Base-by-base conservation (phyloP, 495 filamentous ascomycete species). In the Aspergillus indologenus region DNA sequence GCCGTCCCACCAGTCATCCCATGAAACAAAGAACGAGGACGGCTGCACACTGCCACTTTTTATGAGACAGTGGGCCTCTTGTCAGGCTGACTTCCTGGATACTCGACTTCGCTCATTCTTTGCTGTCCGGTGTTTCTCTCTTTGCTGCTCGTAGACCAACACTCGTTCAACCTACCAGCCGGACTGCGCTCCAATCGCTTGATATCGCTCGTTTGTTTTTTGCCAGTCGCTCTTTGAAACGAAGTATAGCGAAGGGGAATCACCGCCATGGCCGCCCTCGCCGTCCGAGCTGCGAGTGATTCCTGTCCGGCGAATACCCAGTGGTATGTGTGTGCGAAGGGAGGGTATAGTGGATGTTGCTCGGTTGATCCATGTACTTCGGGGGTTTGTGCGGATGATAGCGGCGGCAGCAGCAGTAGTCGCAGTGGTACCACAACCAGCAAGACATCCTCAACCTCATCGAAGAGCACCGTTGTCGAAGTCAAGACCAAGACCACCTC, bases 281-380 rank as follows among this genome's bases (percentile, higher is more conserved):
- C 20, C 58, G 26, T 48, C 59, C 63, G 66, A 15, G n/a, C n/a
- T n/a, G 54, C 34, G 20, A 45, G 26, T 20, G 60, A 45, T 22
- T 54, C 24, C 20, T 74, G 72, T 54, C 26, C 65, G 0, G 54
- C 29, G 0, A 48, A 57, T 23, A 62, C 64, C 26, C 56, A 22
- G 19, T 77, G 59, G 60, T 78, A 77, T 64, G 62, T 69, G 24
- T 76, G 75, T 53, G 61, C 51, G 6, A 56, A 26, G 45, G 68
- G 68, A 0, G 21, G 52, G 42, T 77, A 65, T 54, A 56, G 34
- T n/a, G 75, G 74, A 40, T 78, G 75, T 59, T 78, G 75, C 48
- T 72, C 71, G 14, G 67, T 58, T 18, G 63, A 77, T 55, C 73
- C 75, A 18, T 77, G 75, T 53, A 64, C 57, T 5, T 54, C 53